phyloP scores from a whole-genome alignment of 1,139 yeast species.

The Pneumocystis wakefieldiae region DNA sequence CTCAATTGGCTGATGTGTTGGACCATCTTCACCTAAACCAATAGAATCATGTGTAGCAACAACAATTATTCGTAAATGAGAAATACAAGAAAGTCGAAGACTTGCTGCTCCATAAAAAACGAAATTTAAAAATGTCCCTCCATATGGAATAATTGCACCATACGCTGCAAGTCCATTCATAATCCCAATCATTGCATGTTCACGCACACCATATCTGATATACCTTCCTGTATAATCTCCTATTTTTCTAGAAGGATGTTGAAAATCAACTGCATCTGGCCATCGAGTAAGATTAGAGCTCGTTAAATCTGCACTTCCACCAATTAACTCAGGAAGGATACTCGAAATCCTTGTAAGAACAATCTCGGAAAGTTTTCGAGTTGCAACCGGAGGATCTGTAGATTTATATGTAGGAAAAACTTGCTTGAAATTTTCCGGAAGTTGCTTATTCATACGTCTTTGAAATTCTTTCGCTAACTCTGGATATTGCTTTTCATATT shows the following conservation, averaged over 20 bases:
- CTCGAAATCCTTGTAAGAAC: conserved; percentile 52
- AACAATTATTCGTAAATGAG: conserved; percentile 90
- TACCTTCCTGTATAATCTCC: conserved; percentile 90
- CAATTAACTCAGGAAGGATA: conserved; percentile 73
- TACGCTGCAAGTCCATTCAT: conserved; percentile 95
- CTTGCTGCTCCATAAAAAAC: conserved; percentile 98
- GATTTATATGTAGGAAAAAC: conserved; percentile 69
- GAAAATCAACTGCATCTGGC: conserved; percentile 77
- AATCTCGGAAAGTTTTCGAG: conserved; percentile 87
- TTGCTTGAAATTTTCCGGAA: conserved; percentile 75
- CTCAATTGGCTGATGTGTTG: conserved; percentile 99
- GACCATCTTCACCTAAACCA: conserved; percentile 99
- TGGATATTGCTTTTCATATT: conserved; percentile 60
- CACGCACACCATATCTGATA: conserved; percentile 97
- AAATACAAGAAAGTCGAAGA: conserved; percentile 82
- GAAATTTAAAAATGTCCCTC: conserved; percentile 97
- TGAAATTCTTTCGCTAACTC: conserved; percentile 62
- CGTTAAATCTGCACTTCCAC: conserved; percentile 98
- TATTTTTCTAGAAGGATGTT: conserved; percentile 64
- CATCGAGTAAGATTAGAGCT: conserved; percentile 95
- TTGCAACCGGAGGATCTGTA: conserved; percentile 69
- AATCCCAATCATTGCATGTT: conserved; percentile 99
- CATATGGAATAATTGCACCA: conserved; percentile 87
- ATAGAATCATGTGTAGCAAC: conserved; percentile 98
- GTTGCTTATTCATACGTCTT: conserved; percentile 67